These are phyloP conservation scores for Verticillium dahliae DNA, from an alignment of 2,329 filamentous ascomycete species.

Conservation along the genomic window DNA sequence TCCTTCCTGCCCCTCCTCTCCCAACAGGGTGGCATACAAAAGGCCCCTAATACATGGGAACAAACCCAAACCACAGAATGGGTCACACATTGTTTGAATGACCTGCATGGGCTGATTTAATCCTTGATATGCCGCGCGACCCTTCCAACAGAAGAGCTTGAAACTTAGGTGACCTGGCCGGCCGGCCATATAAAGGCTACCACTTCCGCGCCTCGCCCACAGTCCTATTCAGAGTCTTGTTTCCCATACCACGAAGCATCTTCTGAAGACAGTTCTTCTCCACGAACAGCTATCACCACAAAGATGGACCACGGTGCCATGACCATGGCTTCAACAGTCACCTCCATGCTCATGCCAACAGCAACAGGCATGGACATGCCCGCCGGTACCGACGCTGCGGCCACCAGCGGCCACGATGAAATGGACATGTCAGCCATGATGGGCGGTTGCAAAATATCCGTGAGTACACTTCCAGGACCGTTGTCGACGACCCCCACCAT, in stretches of 20 bases:
- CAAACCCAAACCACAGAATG: not conserved
- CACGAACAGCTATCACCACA: not conserved
- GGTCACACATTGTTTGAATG: not conserved
- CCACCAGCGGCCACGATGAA: not conserved
- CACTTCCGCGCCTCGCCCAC: not conserved
- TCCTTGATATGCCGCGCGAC: not conserved
- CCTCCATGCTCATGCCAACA: conserved; percentile 4
- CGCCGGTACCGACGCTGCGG: conserved; percentile 4
- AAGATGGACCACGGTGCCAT: not conserved
- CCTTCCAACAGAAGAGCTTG: not conserved
- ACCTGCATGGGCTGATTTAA: not conserved
- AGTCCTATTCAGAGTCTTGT: not conserved
- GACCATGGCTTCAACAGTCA: conserved; percentile 6
- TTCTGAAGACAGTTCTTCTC: not conserved
- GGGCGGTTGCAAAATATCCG: conserved; percentile 33
- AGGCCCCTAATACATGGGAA: not conserved
- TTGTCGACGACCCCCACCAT: no score
- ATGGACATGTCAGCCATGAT: conserved; percentile 20
- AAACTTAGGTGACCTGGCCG: not conserved
- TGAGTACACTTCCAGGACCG: conserved; percentile 14
- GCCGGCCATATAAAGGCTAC: no score
- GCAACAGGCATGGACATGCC: conserved; percentile 8
- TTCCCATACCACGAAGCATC: not conserved
- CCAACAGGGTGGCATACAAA: not conserved
- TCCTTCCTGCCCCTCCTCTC: not conserved